Evolutionary conservation across 176 grass and related monocot genomes (phyloP).

Genomic region (Zea luxurians): DNA sequence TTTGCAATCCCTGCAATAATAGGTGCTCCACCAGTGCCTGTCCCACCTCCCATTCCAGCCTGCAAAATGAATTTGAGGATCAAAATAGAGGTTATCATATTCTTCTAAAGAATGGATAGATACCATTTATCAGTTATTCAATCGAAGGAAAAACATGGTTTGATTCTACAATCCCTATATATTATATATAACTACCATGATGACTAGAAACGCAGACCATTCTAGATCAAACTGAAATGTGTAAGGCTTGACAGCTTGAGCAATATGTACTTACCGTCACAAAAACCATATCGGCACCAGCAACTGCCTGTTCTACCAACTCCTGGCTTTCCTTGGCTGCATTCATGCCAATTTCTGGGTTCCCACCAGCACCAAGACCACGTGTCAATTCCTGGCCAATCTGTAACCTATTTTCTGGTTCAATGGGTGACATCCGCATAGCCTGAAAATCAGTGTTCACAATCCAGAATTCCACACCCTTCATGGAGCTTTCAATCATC

Average conservation of each 20-base stretch:
- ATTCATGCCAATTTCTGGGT: conserved; percentile 83
- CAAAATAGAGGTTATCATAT: background rate
- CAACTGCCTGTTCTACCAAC: conserved; percentile 62
- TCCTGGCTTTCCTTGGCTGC: conserved; percentile 78
- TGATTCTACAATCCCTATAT: conserved; percentile 5
- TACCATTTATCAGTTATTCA: background rate
- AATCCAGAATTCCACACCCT: conserved; percentile 83
- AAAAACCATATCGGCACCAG: conserved; percentile 80
- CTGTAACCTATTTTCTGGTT: conserved; percentile 59
- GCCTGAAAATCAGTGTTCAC: conserved; percentile 91
- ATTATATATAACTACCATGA: background rate
- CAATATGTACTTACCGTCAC: conserved; percentile 55
- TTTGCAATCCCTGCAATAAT: conserved; percentile 74
- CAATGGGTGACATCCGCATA: conserved; percentile 71
- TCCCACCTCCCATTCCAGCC: conserved; percentile 91
- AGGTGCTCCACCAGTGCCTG: conserved; percentile 76
- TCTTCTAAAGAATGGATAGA: background rate
- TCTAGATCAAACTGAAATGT: conserved; percentile 4
- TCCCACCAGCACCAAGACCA: conserved; percentile 85
- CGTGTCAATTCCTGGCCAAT: conserved; percentile 76
- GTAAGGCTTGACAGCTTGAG: background rate
- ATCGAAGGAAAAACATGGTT: background rate
- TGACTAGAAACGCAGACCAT: background rate
- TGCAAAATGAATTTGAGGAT: conserved; percentile 34
- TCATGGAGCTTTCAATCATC: conserved; percentile 84